Evolutionary conservation across 1,284 basidiomycete species (phyloP).

Genomic region (Thelephora terrestris): DNA sequence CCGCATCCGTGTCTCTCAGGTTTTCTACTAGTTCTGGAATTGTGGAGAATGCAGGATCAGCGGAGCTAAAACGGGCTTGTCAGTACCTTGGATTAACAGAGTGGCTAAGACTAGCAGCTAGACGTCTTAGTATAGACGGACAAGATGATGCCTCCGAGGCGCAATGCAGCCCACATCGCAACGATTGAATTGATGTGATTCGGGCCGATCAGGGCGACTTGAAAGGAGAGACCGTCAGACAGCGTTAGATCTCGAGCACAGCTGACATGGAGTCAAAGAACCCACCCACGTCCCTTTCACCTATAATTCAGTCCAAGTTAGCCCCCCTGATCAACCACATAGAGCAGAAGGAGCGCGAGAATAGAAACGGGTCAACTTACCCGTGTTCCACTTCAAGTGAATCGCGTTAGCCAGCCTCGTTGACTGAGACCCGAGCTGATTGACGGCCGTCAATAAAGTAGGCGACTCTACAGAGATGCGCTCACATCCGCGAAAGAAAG

Average conservation of each 20-base stretch:
- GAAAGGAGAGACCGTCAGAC: neutral
- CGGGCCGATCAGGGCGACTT: neutral
- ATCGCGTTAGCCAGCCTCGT: conserved; percentile 55
- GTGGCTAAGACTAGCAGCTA: no score
- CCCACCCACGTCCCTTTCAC: neutral
- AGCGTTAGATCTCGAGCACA: no score
- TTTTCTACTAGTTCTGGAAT: conserved; percentile 56
- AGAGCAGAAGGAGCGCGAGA: neutral
- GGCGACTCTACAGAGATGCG: neutral
- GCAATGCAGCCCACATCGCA: conserved; percentile 61
- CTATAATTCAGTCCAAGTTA: neutral
- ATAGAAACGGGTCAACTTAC: conserved; percentile 16
- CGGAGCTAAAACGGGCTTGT: conserved; percentile 26
- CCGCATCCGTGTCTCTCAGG: conserved; percentile 42
- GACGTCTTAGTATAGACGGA: neutral
- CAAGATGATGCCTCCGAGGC: conserved; percentile 43
- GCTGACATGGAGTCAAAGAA: neutral
- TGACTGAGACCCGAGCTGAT: conserved; percentile 39
- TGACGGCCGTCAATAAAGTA: neutral
- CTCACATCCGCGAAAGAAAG: conserved; percentile 11
- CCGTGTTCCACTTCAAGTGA: conserved; percentile 36
- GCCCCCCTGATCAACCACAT: no score
- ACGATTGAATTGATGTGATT: conserved; percentile 47
- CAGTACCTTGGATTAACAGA: conserved; percentile 1
- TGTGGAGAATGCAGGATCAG: conserved; percentile 60